These are phyloP conservation scores for Schizonepeta tenuifolia DNA, from an alignment of 257 asterid species.

Conservation along the genomic window DNA sequence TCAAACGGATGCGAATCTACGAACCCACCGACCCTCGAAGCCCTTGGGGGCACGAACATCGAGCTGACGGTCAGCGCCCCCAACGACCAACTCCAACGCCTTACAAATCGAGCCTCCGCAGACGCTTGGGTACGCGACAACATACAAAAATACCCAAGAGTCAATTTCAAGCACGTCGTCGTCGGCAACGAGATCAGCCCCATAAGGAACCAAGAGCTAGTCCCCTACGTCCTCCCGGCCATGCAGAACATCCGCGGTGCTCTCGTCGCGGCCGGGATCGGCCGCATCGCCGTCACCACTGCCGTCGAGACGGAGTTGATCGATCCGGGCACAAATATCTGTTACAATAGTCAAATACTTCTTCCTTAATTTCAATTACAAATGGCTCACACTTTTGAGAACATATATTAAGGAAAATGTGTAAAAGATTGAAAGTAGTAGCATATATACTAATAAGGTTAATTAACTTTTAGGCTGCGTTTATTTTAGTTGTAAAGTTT, in stretches of 20 bases:
- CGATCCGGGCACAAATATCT: neutral
- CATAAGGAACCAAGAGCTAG: neutral
- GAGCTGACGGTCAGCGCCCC: conserved; percentile 38
- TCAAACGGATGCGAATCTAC: conserved; percentile 41
- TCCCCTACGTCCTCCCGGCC: conserved; percentile 25
- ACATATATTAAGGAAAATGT: no score
- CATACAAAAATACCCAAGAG: conserved; percentile 14
- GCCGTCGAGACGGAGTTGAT: neutral
- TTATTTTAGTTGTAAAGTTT: no score
- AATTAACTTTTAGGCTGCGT: no score
- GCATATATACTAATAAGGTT: no score
- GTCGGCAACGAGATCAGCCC: conserved; percentile 45
- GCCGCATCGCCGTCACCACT: conserved; percentile 23
- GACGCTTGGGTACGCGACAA: conserved; percentile 39
- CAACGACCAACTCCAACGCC: conserved; percentile 26
- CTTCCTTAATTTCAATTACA: no score
- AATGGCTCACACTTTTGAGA: no score
- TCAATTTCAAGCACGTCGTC: conserved; percentile 30
- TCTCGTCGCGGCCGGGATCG: conserved; percentile 20
- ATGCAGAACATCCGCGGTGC: conserved; percentile 18
- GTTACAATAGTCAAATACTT: no score
- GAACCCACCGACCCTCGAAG: conserved; percentile 32
- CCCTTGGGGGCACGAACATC: conserved; percentile 38
- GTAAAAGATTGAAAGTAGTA: no score
- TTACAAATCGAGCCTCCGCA: conserved; percentile 30